Base-by-base conservation (phyloP, 2,329 filamentous ascomycete genomes). In the Epichloe typhina region DNA sequence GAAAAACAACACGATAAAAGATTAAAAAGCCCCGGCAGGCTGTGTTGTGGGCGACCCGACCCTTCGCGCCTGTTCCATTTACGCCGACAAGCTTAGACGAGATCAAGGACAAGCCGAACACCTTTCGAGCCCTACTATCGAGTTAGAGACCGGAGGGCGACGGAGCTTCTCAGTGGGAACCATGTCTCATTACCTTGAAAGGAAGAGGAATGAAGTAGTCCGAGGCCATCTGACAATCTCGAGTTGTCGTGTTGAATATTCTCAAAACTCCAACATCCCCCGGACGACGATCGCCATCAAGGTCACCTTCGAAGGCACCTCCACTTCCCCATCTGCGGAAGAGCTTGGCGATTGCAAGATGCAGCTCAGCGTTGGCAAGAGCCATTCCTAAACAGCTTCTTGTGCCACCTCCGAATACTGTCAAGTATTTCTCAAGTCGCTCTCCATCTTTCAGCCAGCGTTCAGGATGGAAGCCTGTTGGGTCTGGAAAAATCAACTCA, bases 151-250 rank as follows among this genome's bases (percentile, higher is more conserved):
- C 36, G 7, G 21, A 6, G n/a, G 23, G 2, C 31, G 31, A 23
- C 5, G 7, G 21, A 36, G 31, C 8, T 4, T 8, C 21, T 8
- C 21, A 15, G 13, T 31, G 4, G 13, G 6, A 36, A 7, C 9
- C n/a, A 3, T 8, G 38, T 17, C 2, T 19, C 50, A 58, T 11
- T 41, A 63, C 64, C 62, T 67, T 67, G 56, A 63, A 67, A 19
- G 66, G 65, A 15, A 69, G 63, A 7, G 66, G 67, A 52, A 69
- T 64, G 26, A 69, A 68, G 50, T 64, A 69, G 49, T 69, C 66
- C 21, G 64, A 61, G 15, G 65, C 65, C 59, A 67, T 61, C 56
- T 66, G 60, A 36, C 61, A 64, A 50, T 68, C 66, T 46, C 59
- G 57, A 8, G 61, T 56, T 37, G 61, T 61, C 12, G 65, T 68